phyloP scores from a whole-genome alignment of 495 filamentous ascomycete genomes.

The Talaromyces ruber region DNA sequence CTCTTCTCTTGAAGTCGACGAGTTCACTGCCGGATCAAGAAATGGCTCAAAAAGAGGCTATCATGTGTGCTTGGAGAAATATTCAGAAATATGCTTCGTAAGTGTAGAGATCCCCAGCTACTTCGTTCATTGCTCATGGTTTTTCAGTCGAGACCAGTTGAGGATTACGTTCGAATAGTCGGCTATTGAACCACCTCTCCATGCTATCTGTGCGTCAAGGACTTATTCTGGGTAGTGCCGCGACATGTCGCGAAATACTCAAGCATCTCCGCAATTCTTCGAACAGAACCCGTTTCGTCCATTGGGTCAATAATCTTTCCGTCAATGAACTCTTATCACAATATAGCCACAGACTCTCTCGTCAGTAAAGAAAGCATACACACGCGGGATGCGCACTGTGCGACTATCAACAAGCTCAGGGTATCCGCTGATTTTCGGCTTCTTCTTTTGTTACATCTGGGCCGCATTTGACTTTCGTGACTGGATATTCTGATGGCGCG shows the following conservation, averaged over 20 bases:
- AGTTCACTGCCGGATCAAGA: slow-evolving; percentile 11
- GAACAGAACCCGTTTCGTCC: slow-evolving; percentile 8
- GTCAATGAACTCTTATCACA: slow-evolving; percentile 24
- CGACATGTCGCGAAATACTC: slow-evolving; percentile 14
- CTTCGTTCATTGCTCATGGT: too few relatives aligned
- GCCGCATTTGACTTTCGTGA: slow-evolving; percentile 5
- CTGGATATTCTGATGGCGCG: not conserved
- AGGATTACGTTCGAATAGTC: slow-evolving; percentile 11
- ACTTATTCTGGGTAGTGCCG: slow-evolving; percentile 5
- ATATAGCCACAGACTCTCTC: slow-evolving; percentile 18
- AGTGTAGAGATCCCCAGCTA: slow-evolving; percentile 2
- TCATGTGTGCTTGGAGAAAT: slow-evolving; percentile 13
- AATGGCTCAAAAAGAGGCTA: slow-evolving; percentile 10
- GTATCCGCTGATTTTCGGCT: slow-evolving; percentile 19
- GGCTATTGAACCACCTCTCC: slow-evolving; percentile 18
- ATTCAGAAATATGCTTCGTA: slow-evolving; percentile 16
- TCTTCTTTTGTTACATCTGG: slow-evolving; percentile 18
- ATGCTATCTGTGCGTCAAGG: slow-evolving; percentile 12
- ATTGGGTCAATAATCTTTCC: slow-evolving; percentile 16
- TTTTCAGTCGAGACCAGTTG: slow-evolving; percentile 8
- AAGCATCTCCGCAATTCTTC: slow-evolving; percentile 14
- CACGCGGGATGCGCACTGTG: slow-evolving; percentile 21
- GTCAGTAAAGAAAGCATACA: slow-evolving; percentile 19
- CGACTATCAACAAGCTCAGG: slow-evolving; percentile 18
- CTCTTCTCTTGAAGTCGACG: slow-evolving; percentile 8